A percentile compares a stretch with the other conserved stretches of the same genome.
Evolutionary conservation across 306 rosid species (phyloP).

Genomic region (Vigna radiata): DNA sequence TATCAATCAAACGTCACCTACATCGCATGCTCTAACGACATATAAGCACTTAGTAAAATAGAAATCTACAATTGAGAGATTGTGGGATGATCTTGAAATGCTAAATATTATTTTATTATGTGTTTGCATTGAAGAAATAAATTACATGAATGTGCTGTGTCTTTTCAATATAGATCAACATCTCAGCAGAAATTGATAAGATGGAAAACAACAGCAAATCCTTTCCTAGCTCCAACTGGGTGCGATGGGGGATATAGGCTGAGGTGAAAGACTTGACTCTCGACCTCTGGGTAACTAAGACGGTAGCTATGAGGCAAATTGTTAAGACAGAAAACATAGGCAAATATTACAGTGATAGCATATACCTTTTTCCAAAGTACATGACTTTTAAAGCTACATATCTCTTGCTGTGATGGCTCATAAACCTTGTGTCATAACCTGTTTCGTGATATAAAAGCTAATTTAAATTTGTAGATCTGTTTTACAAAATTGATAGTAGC

Average conservation of each 20-base stretch:
- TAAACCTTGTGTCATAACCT: constrained; percentile 58
- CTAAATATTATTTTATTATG: constrained; percentile 2
- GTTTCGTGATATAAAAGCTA: constrained; percentile 45
- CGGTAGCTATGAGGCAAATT: constrained; percentile 7
- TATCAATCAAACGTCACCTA: constrained; percentile 29
- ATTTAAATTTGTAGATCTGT: constrained; percentile 30
- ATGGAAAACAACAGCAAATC: constrained; percentile 20
- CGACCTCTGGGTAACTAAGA: constrained; percentile 13
- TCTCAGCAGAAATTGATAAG: constrained; percentile 20
- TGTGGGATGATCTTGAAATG: constrained; percentile 29
- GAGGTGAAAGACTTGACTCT: constrained; percentile 36
- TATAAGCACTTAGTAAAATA: constrained; percentile 14
- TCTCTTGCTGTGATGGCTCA: constrained; percentile 72
- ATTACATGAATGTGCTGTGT: constrained; percentile 6
- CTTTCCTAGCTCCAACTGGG: constrained; percentile 10
- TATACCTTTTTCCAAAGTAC: constrained; percentile 91
- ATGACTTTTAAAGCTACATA: constrained; percentile 83
- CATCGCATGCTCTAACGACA: constrained; percentile 38
- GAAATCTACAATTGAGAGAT: constrained; percentile 1
- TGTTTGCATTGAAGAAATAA: constrained; percentile 5
- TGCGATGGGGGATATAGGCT: background rate
- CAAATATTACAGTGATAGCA: constrained; percentile 35
- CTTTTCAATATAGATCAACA: constrained; percentile 18
- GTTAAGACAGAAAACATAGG: constrained; percentile 30
- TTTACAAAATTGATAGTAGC: constrained; percentile 20